A percentile compares a stretch with the other conserved stretches of the same genome.
Conservation (phyloP, 1,284 basidiomycete species). For the Porogramme epimiltina region DNA sequence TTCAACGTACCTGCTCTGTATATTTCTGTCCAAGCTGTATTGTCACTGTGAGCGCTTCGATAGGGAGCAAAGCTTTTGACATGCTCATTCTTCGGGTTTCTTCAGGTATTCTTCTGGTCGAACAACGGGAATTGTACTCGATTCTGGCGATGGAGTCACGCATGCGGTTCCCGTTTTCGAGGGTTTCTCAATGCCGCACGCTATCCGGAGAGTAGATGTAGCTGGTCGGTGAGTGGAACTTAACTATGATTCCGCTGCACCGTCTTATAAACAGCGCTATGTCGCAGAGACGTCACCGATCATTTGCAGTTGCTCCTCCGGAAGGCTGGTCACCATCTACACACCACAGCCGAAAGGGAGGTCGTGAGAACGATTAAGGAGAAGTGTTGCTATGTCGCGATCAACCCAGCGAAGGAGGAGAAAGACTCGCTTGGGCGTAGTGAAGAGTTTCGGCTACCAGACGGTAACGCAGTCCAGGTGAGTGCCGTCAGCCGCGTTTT, state of each 20-base stretch:
- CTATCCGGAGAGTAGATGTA: conserved; percentile 93
- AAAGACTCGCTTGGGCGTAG: conserved; percentile 79
- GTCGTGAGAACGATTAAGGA: conserved; percentile 98
- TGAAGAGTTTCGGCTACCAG: conserved; percentile 94
- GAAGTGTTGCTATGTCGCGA: conserved; percentile 94
- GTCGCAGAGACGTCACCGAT: conserved; percentile 89
- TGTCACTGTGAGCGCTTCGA: conserved; percentile 82
- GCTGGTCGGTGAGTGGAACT: conserved; percentile 76
- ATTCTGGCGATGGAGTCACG: conserved; percentile 98
- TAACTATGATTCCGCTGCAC: not conserved
- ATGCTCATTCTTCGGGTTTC: too few relatives aligned
- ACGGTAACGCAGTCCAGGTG: conserved; percentile 93
- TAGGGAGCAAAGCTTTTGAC: too few relatives aligned
- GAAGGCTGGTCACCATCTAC: conserved; percentile 93
- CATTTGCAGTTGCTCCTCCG: conserved; percentile 93
- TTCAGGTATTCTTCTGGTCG: conserved; percentile 96
- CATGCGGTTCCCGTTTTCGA: conserved; percentile 99
- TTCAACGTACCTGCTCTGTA: conserved; percentile 99
- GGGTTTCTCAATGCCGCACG: conserved; percentile 99
- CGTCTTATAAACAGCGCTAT: not conserved
- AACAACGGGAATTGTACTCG: conserved; percentile 97
- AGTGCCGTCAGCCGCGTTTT: conserved; percentile 26
- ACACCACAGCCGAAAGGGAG: conserved; percentile 97
- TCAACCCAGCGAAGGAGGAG: conserved; percentile 93
- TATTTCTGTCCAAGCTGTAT: conserved; percentile 95